Base-by-base conservation (phyloP, 208 protist genomes). In the Angomonas deanei region DNA sequence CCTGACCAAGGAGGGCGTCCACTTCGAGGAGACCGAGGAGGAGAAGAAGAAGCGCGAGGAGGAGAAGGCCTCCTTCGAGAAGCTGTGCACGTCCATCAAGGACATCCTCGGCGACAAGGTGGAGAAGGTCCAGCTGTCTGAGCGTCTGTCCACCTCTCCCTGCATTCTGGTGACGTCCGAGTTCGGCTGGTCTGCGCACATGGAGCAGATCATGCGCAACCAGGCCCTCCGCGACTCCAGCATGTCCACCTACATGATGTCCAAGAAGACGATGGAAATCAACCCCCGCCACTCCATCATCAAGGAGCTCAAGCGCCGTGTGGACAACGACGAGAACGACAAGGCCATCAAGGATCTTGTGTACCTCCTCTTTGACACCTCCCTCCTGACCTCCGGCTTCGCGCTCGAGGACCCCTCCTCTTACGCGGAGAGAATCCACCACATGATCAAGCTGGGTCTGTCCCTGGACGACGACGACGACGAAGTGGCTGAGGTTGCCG, bases 131-230 rank as follows among this genome's bases (percentile, higher is more conserved):
- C 77, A 98, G 42, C 53, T 98, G 17, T 98, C 96, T 23, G 91
- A 97, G 66, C 79, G 97, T 56, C 57, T 99, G 0, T 88, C 97
- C 32, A 79, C 92, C 38, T 98, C 98, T 39, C 98, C 98, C 55
- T 99, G 97, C 79, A 82, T 87, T 67, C 84, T 99, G n/a, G 97
- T 99, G 50, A 99, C 98, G 31, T 93, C 91, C 60, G 97, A 99
- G 86, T 99, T 95, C 74, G 97, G 98, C 61, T 99, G 97, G 97
- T 97, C 96, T 26, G 98, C 98, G 68, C 99, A 99, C 85, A 99
- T 99, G 98, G 95, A 99, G 84, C 80, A 98, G 70, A 99, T 99
- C 87, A 99, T 99, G 98, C 99, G 99, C 78, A 97, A 97, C 64
- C 98, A 99, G 88, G 97, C 98, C 6, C 91, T 99, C 13, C 85